Evolutionary conservation across 257 asterid genomes (phyloP).

Genomic region (Solanum chaucha): DNA sequence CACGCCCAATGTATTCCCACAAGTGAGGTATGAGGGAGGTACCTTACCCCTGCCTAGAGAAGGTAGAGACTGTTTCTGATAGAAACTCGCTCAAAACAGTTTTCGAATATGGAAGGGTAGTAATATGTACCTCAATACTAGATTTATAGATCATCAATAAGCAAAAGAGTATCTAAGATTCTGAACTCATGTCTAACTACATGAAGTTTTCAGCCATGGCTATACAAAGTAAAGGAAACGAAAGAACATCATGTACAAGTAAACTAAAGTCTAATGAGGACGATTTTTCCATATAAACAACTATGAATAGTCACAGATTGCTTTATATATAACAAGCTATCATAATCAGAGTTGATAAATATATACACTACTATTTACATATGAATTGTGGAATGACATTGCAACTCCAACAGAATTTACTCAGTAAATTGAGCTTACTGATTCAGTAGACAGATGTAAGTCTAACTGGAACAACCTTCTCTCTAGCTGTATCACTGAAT

Average conservation of each 20-base stretch:
- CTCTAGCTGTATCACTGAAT: slow-evolving; percentile 36
- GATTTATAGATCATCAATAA: background rate
- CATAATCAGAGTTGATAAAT: background rate
- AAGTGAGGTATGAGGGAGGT: background rate
- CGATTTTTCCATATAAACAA: background rate
- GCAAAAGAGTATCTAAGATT: background rate
- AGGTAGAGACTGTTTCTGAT: background rate
- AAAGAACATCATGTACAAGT: background rate
- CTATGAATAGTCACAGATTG: background rate
- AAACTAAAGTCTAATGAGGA: background rate
- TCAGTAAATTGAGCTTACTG: slow-evolving; percentile 5
- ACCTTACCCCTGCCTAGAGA: background rate
- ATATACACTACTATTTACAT: slow-evolving; percentile 14
- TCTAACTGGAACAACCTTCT: slow-evolving; percentile 48
- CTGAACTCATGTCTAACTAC: background rate
- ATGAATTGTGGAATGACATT: background rate
- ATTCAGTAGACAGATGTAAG: slow-evolving; percentile 43
- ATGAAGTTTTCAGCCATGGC: background rate
- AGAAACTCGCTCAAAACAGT: background rate
- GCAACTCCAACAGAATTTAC: background rate
- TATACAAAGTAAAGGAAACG: background rate
- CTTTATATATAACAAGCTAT: background rate
- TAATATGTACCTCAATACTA: background rate
- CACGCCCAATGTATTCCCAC: background rate
- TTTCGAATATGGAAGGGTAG: background rate